phyloP scores from a whole-genome alignment of 371 early-diverging fungal genomes.

The Mortierella sp. region DNA sequence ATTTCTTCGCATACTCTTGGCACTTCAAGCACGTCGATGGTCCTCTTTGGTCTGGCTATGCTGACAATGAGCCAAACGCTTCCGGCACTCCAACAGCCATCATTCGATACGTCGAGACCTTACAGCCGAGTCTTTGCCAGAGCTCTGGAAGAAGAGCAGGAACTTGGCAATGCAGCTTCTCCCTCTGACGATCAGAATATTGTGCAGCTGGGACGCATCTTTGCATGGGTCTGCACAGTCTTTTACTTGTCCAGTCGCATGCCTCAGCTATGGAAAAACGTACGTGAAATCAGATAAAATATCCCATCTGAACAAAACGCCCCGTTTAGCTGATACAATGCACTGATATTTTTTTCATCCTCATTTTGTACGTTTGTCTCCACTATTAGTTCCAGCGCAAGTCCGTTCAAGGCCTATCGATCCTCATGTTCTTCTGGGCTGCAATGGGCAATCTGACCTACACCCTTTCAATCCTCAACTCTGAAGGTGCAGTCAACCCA shows the following conservation, averaged over 20 bases:
- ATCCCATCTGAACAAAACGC: too few relatives aligned
- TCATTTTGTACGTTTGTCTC: background rate
- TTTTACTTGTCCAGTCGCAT: slow-evolving; percentile 75
- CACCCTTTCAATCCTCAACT: slow-evolving; percentile 68
- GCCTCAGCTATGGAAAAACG: slow-evolving; percentile 77
- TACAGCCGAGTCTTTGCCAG: slow-evolving; percentile 29
- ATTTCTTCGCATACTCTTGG: background rate
- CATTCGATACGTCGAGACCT: background rate
- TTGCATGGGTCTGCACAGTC: slow-evolving; percentile 76
- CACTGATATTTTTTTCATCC: slow-evolving; percentile 2
- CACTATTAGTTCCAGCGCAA: slow-evolving; percentile 55
- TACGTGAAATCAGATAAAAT: too few relatives aligned
- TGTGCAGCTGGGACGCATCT: slow-evolving; percentile 66
- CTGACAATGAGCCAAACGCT: slow-evolving; percentile 34
- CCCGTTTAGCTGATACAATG: background rate
- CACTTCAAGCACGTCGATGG: slow-evolving; percentile 44
- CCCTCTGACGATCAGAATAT: slow-evolving; percentile 21
- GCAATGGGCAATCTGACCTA: slow-evolving; percentile 80
- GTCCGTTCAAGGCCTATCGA: slow-evolving; percentile 75
- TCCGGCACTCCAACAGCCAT: slow-evolving; percentile 14
- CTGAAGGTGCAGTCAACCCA: slow-evolving; percentile 53
- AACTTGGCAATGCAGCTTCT: background rate
- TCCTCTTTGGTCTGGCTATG: slow-evolving; percentile 42
- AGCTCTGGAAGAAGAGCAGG: slow-evolving; percentile 13
- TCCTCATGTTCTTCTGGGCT: slow-evolving; percentile 78